A percentile compares a stretch with the other conserved stretches of the same genome.
Conservation (phyloP, 2,329 filamentous ascomycete genomes). For the Lasiodiplodia sp. region DNA sequence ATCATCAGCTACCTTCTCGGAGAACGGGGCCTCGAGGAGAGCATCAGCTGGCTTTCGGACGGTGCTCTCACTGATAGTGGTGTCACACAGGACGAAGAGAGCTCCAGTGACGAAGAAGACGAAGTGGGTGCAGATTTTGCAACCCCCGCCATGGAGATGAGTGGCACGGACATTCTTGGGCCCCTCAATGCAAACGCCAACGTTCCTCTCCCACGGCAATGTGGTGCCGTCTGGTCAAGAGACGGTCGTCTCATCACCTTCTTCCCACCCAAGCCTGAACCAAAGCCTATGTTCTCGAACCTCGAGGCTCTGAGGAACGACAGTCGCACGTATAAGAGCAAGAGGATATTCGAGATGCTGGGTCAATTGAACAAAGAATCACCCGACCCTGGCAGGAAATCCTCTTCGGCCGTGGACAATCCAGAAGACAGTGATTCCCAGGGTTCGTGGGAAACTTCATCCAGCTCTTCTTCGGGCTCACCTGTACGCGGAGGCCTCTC, state of each 20-base stretch:
- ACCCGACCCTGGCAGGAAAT: constrained; percentile 52
- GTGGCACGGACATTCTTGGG: constrained; percentile 60
- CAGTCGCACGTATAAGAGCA: constrained; percentile 54
- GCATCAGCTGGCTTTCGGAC: constrained; percentile 60
- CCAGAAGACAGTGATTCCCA: constrained; percentile 38
- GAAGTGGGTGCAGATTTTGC: constrained; percentile 48
- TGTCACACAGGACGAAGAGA: constrained; percentile 66
- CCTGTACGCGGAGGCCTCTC: constrained; percentile 20
- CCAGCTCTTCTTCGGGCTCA: constrained; percentile 47
- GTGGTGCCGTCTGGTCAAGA: constrained; percentile 64
- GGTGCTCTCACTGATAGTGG: constrained; percentile 58
- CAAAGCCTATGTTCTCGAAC: constrained; percentile 56
- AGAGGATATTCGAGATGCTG: constrained; percentile 69
- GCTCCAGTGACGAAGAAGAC: constrained; percentile 85
- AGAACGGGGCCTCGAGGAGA: constrained; percentile 65
- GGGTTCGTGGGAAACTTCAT: constrained; percentile 36
- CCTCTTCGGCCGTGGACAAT: constrained; percentile 38
- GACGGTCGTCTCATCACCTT: constrained; percentile 66
- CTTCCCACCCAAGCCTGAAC: constrained; percentile 61
- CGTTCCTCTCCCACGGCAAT: constrained; percentile 67
- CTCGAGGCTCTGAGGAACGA: constrained; percentile 57
- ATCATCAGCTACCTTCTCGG: constrained; percentile 67
- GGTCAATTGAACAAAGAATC: constrained; percentile 64
- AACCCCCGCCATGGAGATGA: constrained; percentile 54
- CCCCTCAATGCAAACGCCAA: constrained; percentile 67